These are phyloP conservation scores for Blastobotrys serpentis DNA, from an alignment of 1,139 yeast genomes.

Conservation along the genomic window DNA sequence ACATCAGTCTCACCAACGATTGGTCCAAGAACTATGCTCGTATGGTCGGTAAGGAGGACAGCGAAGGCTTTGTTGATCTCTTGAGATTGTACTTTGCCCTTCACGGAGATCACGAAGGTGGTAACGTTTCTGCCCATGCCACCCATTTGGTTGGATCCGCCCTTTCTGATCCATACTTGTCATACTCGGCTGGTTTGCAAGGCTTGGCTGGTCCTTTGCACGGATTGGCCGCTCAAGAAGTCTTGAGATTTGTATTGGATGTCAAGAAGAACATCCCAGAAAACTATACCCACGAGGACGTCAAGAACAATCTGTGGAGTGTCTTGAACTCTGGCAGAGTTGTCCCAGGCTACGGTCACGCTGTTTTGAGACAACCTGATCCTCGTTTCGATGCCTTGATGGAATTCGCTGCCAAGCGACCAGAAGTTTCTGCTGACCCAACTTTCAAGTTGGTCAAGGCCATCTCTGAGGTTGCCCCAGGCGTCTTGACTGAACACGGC, in stretches of 20 bases:
- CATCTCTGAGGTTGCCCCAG: constrained; percentile 52
- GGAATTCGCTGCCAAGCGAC: constrained; percentile 65
- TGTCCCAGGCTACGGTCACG: constrained; percentile 98
- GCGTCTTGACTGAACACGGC: constrained; percentile 55
- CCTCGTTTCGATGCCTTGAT: constrained; percentile 98
- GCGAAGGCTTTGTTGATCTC: constrained; percentile 80
- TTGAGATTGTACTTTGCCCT: constrained; percentile 91
- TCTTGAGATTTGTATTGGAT: constrained; percentile 86
- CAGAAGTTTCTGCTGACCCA: constrained; percentile 41
- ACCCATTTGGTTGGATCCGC: constrained; percentile 98
- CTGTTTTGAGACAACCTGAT: constrained; percentile 95
- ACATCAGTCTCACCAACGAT: constrained; percentile 73
- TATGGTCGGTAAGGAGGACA: constrained; percentile 77
- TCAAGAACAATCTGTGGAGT: constrained; percentile 92
- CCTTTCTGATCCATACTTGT: constrained; percentile 87
- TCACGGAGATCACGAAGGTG: constrained; percentile 99
- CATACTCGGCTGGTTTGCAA: constrained; percentile 93
- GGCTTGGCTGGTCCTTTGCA: constrained; percentile 99
- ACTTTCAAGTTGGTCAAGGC: constrained; percentile 78
- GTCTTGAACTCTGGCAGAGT: constrained; percentile 92
- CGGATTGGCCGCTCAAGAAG: constrained; percentile 99
- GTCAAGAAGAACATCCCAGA: constrained; percentile 75
- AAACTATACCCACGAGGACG: constrained; percentile 68
- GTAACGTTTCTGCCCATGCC: constrained; percentile 97
- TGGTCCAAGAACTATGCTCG: constrained; percentile 89